Base-by-base conservation (phyloP, 805 yeast genomes). In the Yamadazyma phyllophila region DNA sequence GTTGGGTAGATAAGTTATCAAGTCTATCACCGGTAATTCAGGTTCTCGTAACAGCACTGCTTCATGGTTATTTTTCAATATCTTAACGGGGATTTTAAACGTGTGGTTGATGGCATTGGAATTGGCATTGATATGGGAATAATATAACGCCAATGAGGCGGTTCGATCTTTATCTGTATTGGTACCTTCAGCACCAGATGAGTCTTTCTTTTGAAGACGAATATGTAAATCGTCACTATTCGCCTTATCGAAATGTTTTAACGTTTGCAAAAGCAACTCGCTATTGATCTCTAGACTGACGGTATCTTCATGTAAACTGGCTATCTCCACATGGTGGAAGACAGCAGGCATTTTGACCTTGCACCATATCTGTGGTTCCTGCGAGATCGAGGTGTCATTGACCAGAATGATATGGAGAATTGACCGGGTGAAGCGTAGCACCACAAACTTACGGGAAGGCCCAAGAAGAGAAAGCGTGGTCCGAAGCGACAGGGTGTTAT, bases 321-420 rank as follows among this genome's bases (percentile, higher is more conserved):
- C 74, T 29, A 81, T 71, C 48, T 78, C 81, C 34, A 77, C 71
- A 35, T 69, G 63, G 51, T 69, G 70, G 67, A 83, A 77, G 32
- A 81, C 58, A 11, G 70, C 63, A 2, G 56, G 43, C 59, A 66
- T 69, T 13, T 73, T 67, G 11, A 84, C 56, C 48, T 77, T 78
- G 52, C 85, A 76, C 88, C 89, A 85, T 2, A 81, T 78, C 50
- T 82, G 88, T 2, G 89, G 88, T 47, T 82, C 85, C 32, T 58
- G 66, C 36, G 43, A 15, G 24, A 73, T 52, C 7, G 77, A 69
- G 1, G 76, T 57, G 20, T 54, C 60, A 46, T 64, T 58, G 13
- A 62, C 71, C 52, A 82, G 79, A 4, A 83, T 76, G 11, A 82
- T 71, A 32, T 69, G 59, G 35, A 85, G 61, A 45, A 70, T 70